phyloP scores from a whole-genome alignment of 208 protist genomes.

The Acanthamoeba healyi region DNA sequence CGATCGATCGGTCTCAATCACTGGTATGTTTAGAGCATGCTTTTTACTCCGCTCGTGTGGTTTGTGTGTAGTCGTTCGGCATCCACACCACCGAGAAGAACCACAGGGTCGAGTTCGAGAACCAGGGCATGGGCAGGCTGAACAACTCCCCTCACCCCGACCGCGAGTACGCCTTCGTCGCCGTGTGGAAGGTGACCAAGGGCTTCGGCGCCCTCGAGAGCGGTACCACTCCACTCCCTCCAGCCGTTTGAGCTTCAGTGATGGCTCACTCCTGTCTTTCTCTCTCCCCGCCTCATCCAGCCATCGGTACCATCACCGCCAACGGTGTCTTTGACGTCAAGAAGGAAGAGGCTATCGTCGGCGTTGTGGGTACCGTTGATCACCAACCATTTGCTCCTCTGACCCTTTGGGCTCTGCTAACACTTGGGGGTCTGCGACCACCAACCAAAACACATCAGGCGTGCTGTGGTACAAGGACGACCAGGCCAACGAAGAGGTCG shows the following conservation, averaged over 20 bases:
- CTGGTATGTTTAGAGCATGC: too few relatives aligned
- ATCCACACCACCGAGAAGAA: background rate
- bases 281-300: background rate
- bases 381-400: background rate
- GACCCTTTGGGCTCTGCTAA: too few relatives aligned
- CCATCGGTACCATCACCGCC: background rate
- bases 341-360: background rate
- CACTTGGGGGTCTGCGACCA: too few relatives aligned
- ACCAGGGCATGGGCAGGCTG: background rate
- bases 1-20: too few relatives aligned
- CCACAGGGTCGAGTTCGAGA: background rate
- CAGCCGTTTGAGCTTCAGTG: too few relatives aligned
- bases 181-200: conserved; percentile 4
- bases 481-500: background rate
- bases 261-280: background rate
- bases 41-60: too few relatives aligned
- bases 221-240: background rate
- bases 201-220: background rate
- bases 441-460: background rate
- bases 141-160: background rate
- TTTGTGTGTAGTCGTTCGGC: background rate
- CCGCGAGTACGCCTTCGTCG: background rate
- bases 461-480: background rate
- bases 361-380: background rate
- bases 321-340: background rate